Evolutionary conservation across 2,329 filamentous ascomycete genomes (phyloP).

Genomic region (Epichloe glyceriae): DNA sequence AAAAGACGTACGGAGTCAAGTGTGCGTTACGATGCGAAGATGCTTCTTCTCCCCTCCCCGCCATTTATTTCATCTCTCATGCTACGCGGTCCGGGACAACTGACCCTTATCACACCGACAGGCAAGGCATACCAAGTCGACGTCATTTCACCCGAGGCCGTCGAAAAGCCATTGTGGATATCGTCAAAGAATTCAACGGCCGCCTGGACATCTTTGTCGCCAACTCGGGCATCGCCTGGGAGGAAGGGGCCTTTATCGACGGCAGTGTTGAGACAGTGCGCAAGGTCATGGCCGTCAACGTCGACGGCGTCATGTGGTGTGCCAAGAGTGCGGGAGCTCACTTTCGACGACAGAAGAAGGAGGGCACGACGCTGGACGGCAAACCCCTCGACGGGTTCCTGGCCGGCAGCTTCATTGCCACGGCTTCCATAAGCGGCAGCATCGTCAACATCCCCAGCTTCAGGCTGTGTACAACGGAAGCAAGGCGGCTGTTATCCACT

Average conservation of each 20-base stretch:
- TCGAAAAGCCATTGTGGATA: constrained; percentile 37
- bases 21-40: constrained; percentile 30
- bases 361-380: constrained; percentile 50
- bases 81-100: neutral
- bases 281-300: constrained; percentile 56
- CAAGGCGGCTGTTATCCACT: constrained; percentile 51
- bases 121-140: constrained; percentile 41
- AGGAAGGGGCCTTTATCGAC: constrained; percentile 53
- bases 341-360: constrained; percentile 57
- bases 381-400: constrained; percentile 46
- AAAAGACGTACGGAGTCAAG: constrained; percentile 53
- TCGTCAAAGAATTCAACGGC: constrained; percentile 55
- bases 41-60: neutral
- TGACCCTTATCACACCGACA: neutral
- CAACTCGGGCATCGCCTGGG: constrained; percentile 67
- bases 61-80: neutral
- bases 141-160: constrained; percentile 38
- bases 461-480: constrained; percentile 64
- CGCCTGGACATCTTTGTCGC: constrained; percentile 68
- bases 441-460: constrained; percentile 64
- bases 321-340: constrained; percentile 56
- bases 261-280: constrained; percentile 51
- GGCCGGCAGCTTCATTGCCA: constrained; percentile 62
- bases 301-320: constrained; percentile 69
- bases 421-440: constrained; percentile 65